Evolutionary conservation across 2,329 filamentous ascomycete genomes (phyloP), one percentile per base, ranked within the genome.

Genomic region (Hortaea sp.): DNA sequence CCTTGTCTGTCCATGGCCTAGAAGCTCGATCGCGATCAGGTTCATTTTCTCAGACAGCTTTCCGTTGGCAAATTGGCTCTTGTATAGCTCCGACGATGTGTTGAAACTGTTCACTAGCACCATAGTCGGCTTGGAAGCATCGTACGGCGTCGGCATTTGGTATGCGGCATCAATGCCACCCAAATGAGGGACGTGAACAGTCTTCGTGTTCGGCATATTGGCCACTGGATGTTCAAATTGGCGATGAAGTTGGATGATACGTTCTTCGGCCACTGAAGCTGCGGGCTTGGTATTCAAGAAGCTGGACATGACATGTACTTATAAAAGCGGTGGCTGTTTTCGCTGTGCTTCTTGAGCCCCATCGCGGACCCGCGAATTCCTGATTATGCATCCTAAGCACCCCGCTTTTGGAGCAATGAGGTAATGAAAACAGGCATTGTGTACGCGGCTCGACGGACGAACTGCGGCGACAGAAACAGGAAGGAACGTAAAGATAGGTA

Each of bases 101-200:
- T 66, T 70, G 60, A 77, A 75, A 28, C 67, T 69, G 54, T 77
- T 75, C 47, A 77, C 62, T 7, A 76, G 61, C 5, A 76, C 63
- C 11, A 73, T 59, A 1, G 73, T 77, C 4, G 74, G 73, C 53
- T 76, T 76, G 30, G 37, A 39, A 39, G 37, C 10, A 20, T 39
- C 37, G 49, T 63, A 60, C 2, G 57, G 50, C 7, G 52, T 28
- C 3, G 69, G 61, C 56, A 71, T 67, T 44, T 69, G 66, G 54
- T 75, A 76, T 27, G 66, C 68, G 35, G 66, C 73, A 7, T 67
- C 62, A 48, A 71, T 74, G 53, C 72, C 73, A 34, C 70, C 71
- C 4, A 76, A 63, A 54, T 75, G 73, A 37, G 73, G 65, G 38
- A 76, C 71, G 4, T 61, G 57, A 40, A 75, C 58, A 4, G 63